Percentiles rank a stretch among this genome's conserved stretches.
Conservation (phyloP, 345 rosid species). For the Adansonia digitata region DNA sequence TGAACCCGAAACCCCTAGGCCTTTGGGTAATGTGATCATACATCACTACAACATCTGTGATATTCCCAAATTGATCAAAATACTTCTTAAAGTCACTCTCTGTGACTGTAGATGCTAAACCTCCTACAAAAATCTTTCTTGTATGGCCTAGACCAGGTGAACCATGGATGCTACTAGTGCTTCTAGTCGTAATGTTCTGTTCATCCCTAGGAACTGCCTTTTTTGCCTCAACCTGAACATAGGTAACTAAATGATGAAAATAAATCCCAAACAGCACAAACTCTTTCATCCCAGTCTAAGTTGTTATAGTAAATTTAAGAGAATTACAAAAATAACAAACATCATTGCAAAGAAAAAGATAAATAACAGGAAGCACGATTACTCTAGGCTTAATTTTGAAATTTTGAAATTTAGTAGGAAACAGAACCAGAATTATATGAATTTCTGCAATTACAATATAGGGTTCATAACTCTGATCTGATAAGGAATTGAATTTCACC, state of each 20-base stretch:
- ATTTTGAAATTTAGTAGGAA: conserved; percentile 26
- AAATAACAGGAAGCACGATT: conserved; percentile 18
- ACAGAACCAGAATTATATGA: conserved; percentile 25
- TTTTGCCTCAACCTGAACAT: conserved; percentile 33
- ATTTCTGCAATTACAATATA: conserved; percentile 20
- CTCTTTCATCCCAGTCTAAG: not conserved
- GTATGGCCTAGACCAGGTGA: not conserved
- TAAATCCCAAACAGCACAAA: conserved; percentile 1
- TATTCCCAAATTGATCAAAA: conserved; percentile 52
- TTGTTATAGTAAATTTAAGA: not conserved
- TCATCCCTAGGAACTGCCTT: not conserved
- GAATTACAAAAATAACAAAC: conserved; percentile 6
- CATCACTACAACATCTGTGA: conserved; percentile 4
- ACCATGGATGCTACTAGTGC: conserved; percentile 5
- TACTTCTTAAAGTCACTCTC: conserved; percentile 69
- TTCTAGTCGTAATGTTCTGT: not conserved
- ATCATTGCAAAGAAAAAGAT: conserved; percentile 1
- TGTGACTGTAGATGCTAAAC: conserved; percentile 67
- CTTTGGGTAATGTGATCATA: not conserved
- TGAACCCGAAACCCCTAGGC: not conserved
- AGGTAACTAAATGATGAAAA: conserved; percentile 23
- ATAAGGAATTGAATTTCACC: not conserved
- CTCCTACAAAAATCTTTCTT: conserved; percentile 1
- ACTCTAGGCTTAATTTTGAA: conserved; percentile 28
- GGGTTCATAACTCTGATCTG: not conserved